Conservation (phyloP, 2,329 filamentous ascomycete genomes). For the Nothopassalora personata region DNA sequence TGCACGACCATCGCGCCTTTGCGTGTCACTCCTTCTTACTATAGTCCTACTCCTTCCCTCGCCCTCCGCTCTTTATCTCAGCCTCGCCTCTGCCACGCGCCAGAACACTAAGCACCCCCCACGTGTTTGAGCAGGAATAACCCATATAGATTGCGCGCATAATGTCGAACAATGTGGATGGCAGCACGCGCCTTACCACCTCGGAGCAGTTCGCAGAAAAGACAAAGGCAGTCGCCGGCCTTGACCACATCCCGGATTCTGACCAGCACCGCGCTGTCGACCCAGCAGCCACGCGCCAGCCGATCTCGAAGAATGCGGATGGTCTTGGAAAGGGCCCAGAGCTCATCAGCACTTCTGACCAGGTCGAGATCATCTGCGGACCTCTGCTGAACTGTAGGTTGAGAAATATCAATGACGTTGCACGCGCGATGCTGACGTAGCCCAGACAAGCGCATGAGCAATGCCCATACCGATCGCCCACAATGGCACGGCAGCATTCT, state of each 20-base stretch:
- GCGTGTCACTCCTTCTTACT: background rate
- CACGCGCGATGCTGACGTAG: background rate
- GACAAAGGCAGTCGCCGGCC: slow-evolving; percentile 1
- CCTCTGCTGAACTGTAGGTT: slow-evolving; percentile 62
- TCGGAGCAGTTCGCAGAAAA: background rate
- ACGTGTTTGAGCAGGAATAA: background rate
- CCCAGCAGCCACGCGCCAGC: slow-evolving; percentile 8
- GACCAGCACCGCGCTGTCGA: slow-evolving; percentile 7
- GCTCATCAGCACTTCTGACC: slow-evolving; percentile 37
- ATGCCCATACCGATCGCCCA: slow-evolving; percentile 39
- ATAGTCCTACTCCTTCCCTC: background rate
- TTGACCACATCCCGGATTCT: slow-evolving; percentile 10
- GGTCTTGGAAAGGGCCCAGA: slow-evolving; percentile 43
- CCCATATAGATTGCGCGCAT: background rate
- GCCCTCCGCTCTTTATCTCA: background rate
- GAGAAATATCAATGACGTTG: too few species aligned
- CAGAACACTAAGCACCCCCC: background rate
- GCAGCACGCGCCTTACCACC: background rate
- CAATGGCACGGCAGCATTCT: slow-evolving; percentile 82
- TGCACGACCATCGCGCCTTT: background rate
- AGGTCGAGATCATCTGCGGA: slow-evolving; percentile 60
- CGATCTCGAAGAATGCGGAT: slow-evolving; percentile 14
- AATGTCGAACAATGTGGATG: background rate
- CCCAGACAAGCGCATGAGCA: slow-evolving; percentile 61
- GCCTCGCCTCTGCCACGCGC: background rate